These are phyloP conservation scores for Tanacetum coccineum DNA, from an alignment of 129 eudicot genomes.

Conservation along the genomic window DNA sequence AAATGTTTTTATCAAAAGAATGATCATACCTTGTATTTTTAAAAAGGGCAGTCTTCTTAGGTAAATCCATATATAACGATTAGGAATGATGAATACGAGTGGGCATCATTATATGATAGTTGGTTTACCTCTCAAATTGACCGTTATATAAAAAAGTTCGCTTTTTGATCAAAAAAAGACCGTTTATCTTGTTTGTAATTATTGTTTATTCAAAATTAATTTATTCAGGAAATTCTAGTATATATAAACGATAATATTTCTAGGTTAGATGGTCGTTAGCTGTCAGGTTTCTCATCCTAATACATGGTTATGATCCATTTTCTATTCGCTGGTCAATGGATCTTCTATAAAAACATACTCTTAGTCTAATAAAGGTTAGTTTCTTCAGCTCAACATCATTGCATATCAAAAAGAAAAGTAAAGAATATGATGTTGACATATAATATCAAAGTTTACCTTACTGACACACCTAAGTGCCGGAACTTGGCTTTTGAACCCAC, in stretches of 20 bases:
- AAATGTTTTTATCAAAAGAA: no score
- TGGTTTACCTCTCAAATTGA: no score
- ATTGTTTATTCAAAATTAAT: no score
- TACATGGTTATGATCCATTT: no score
- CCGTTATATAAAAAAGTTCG: no score
- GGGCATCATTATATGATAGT: not conserved
- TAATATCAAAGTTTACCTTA: conserved; percentile 44
- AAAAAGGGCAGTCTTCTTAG: no score
- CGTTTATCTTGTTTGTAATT: not conserved
- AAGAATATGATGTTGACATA: not conserved
- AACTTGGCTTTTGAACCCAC: conserved; percentile 94
- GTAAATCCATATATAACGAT: not conserved
- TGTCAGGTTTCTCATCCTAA: not conserved
- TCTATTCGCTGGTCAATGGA: no score
- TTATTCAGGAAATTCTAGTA: not conserved
- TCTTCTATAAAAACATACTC: no score
- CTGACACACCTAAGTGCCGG: conserved; percentile 59
- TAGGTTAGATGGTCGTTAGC: conserved; percentile 10
- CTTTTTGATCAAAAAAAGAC: no score
- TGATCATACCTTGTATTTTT: no score
- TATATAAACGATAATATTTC: not conserved
- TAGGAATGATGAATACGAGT: not conserved
- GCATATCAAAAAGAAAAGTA: conserved; percentile 15
- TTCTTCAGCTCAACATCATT: conserved; percentile 15
- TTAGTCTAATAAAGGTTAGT: no score